Base-by-base conservation (phyloP, 106 monocot genomes). In the Cymbidium sinense region DNA sequence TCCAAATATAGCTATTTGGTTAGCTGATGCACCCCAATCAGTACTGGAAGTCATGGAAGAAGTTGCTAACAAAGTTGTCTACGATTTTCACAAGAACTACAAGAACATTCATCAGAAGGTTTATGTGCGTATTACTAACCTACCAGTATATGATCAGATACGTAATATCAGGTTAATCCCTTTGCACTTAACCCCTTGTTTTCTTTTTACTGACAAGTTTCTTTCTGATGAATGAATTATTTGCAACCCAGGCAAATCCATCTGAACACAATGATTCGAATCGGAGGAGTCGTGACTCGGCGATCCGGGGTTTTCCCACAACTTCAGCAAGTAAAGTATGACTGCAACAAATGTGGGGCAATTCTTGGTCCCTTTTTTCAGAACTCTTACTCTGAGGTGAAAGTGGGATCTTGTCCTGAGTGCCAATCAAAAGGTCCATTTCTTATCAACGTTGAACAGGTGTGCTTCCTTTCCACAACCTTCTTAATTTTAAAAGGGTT, bases 21-120 rank as follows among this genome's bases (percentile, higher is more conserved):
- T 99, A 52, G 99, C 99, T 80, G 99, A 99, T 86, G 99, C 99
- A 21, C 99, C 99, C 75, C 99, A 99, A 44, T 82, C 99, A 77
- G 99, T 99, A 62, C 91, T 99, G 78, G 99, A 99, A 83, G 99
- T 99, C 77, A 95, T 99, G 95, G 99, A 99, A 79, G 99, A 99
- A 75, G 99, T 95, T 80, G 95, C 99, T 29, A 86, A 83, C 73
- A 90, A 86, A 67, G 92, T 99, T 78, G 95, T 99, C 64, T 99
- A 95, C 79, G 87, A 87, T 86, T 80, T 92, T 74, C 99, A 95
- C 78, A 83, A 81, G 73, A 99, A 99, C 33, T 99, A 99, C 73
- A 95, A 83, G 82, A 95, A 99, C 34, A 99, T 99, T 70, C 92
- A 92, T 81, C 94, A 95, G 30, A 99, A 99, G 55, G 90, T 99